Evolutionary conservation across 108 stramenopile genomes (phyloP).

Genomic region (Cyclotella atomus): DNA sequence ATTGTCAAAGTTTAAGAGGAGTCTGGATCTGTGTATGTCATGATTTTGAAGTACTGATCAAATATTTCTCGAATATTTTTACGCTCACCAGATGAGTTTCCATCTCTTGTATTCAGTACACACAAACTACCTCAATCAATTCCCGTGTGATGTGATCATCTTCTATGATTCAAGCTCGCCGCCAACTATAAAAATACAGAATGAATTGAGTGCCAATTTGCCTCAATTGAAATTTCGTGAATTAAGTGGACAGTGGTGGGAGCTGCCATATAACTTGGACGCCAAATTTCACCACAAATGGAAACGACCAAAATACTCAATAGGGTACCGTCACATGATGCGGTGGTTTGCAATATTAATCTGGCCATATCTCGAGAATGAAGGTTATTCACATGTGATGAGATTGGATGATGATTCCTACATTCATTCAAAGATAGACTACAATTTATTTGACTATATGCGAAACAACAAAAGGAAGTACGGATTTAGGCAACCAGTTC

Average conservation of each 20-base stretch:
- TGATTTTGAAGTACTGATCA: neutral
- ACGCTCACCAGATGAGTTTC: neutral
- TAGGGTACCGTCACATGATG: constrained; percentile 76
- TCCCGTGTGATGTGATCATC: constrained; percentile 28
- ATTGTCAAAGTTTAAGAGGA: constrained; percentile 23
- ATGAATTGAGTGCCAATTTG: constrained; percentile 1
- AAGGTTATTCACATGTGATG: constrained; percentile 71
- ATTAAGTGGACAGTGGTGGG: constrained; percentile 14
- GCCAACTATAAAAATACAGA: neutral
- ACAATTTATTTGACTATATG: constrained; percentile 82
- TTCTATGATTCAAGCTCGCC: constrained; percentile 22
- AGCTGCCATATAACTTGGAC: constrained; percentile 16
- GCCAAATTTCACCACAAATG: constrained; percentile 5
- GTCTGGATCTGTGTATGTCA: constrained; percentile 42
- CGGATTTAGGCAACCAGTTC: constrained; percentile 72
- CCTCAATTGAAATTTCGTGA: constrained; percentile 17
- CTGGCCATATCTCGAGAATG: constrained; percentile 61
- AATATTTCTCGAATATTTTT: neutral
- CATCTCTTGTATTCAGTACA: constrained; percentile 27
- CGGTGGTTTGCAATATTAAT: constrained; percentile 77
- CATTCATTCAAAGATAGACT: constrained; percentile 63
- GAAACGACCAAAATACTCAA: constrained; percentile 25
- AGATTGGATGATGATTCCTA: constrained; percentile 86
- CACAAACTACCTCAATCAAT: constrained; percentile 56
- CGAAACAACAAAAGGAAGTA: constrained; percentile 53